Base-by-base conservation (phyloP, 2,329 filamentous ascomycete species). In the Gaeumannomyces tritici region DNA sequence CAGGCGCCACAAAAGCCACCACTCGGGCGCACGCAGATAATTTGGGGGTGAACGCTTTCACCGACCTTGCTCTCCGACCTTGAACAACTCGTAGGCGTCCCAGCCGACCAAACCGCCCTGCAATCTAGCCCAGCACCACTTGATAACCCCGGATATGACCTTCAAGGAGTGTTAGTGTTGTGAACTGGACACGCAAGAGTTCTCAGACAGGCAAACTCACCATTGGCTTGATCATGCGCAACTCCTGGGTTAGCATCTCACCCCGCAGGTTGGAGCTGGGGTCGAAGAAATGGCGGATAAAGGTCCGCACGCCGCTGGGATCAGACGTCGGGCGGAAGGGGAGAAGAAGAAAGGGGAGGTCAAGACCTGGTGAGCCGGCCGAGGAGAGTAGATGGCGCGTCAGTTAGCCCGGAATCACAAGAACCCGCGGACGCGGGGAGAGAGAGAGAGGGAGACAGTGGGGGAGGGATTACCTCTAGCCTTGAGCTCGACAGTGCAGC, bases 101-200 rank as follows among this genome's bases (percentile, higher is more conserved):
- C 95, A 98, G 63, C 91, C 92, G 47, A 99, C 93, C 18, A 99
- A 87, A 70, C 95, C 95, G 64, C 92, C 91, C 55, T 89, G 86
- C 60, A 99, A 80, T 76, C 95, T 86, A 73, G 91, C 93, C 95
- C 95, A 99, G 75, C 93, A 98, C 95, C 95, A 99, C 79, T 98
- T 99, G 67, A 95, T 82, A 55, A 97, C 92, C 69, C 93, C 95
- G 66, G 92, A 93, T 62, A 99, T 84, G 63, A 96, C 92, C 91
- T 96, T 66, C 33, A 54, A 27, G 57, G 26, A 59, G 60, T 61
- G 68, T 75, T 69, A 75, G 69, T 12, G 2, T 51, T 51, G 42
- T 27, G 47, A 35, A 15, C 24, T 15, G 2, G 11, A 2, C n/a
- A 26, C 13, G 55, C 26, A 35, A 28, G 27, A 47, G 51, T 24